phyloP scores from a whole-genome alignment of 1,284 basidiomycete species.

The Schizophyllum amplum region DNA sequence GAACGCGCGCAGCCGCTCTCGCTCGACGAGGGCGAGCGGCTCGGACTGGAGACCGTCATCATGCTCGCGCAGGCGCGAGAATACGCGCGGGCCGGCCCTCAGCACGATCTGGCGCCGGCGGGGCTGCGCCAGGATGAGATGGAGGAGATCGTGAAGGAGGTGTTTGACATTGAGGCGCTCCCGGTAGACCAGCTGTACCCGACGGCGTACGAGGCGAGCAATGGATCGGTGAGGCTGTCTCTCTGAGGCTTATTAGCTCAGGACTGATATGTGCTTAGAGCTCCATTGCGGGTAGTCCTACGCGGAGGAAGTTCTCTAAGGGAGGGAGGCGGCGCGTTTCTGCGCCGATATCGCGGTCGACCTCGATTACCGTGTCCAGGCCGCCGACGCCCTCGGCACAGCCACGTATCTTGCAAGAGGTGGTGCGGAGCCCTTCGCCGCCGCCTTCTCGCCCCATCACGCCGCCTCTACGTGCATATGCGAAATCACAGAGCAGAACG shows the following conservation, averaged over 20 bases:
- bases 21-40: slow-evolving; percentile 43
- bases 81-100: slow-evolving; percentile 31
- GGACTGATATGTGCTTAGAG: neutral
- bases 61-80: slow-evolving; percentile 54
- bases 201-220: neutral
- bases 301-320: neutral
- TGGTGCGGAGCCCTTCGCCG: neutral
- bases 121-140: slow-evolving; percentile 28
- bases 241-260: neutral
- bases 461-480: neutral
- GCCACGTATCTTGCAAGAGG: neutral
- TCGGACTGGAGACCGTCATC: slow-evolving; percentile 54
- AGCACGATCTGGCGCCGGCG: slow-evolving; percentile 31
- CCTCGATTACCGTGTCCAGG: neutral
- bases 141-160: slow-evolving; percentile 25
- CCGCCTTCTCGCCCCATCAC: neutral
- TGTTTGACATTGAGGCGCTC: slow-evolving; percentile 27
- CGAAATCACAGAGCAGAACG: neutral
- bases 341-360: neutral
- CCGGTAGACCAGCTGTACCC: neutral
- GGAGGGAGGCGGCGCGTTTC: neutral
- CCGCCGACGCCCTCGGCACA: neutral
- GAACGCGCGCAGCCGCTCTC: slow-evolving; percentile 46
- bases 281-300: neutral
- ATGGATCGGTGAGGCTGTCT: neutral